phyloP scores from a whole-genome alignment of 2,329 filamentous ascomycete species.

The Rachicladosporium sp. region DNA sequence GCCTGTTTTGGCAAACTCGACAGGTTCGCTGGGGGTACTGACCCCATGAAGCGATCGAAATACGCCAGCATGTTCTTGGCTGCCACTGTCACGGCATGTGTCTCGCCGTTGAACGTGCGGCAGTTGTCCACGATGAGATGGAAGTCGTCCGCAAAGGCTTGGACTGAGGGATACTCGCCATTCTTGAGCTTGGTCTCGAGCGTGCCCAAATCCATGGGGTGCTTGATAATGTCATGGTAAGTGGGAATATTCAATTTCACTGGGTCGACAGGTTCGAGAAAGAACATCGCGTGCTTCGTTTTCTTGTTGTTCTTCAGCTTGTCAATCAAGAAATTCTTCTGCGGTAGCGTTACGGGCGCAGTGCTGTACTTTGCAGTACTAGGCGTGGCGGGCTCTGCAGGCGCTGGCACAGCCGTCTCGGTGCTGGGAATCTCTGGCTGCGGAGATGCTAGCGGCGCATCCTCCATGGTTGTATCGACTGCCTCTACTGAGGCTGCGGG shows the following conservation, averaged over 20 bases:
- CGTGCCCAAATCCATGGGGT: constrained; percentile 72
- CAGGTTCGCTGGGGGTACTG: constrained; percentile 45
- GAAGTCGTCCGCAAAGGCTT: constrained; percentile 63
- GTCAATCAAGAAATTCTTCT: constrained; percentile 51
- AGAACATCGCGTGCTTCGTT: constrained; percentile 65
- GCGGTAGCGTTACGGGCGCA: constrained; percentile 43
- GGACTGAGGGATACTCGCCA: constrained; percentile 55
- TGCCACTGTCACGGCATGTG: constrained; percentile 59
- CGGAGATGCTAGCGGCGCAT: background rate
- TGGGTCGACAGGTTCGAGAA: constrained; percentile 64
- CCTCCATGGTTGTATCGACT: background rate
- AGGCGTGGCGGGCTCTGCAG: constrained; percentile 11
- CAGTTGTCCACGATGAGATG: constrained; percentile 70
- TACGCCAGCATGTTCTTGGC: constrained; percentile 49
- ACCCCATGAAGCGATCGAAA: constrained; percentile 48
- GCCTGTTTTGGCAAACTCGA: constrained; percentile 40
- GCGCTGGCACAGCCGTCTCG: constrained; percentile 10
- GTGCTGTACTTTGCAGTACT: constrained; percentile 20
- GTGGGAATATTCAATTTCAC: constrained; percentile 65
- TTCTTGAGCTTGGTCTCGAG: constrained; percentile 72
- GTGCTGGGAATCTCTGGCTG: background rate
- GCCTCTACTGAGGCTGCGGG: background rate
- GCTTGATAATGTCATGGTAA: constrained; percentile 58
- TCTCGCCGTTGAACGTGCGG: constrained; percentile 65
- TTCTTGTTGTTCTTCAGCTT: constrained; percentile 69